A percentile compares a stretch with the other conserved stretches of the same genome.
Conservation (phyloP, 768 basidiomycete species). For the Kwoniella bestiolae region DNA sequence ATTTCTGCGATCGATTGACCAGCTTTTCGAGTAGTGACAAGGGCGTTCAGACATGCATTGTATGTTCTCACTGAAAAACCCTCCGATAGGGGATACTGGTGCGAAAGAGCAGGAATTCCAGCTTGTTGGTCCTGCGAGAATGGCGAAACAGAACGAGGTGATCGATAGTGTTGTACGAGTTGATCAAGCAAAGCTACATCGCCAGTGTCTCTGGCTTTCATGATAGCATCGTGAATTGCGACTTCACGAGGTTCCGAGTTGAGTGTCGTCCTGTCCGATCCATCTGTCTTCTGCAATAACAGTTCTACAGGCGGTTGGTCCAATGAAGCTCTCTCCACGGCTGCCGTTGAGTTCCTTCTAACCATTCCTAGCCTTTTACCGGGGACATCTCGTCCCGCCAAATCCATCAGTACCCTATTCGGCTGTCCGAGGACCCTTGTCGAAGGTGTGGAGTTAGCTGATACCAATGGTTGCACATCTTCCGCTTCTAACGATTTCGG, state of each 20-base stretch:
- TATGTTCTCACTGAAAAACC: constrained; percentile 62
- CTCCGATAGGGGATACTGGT: constrained; percentile 38
- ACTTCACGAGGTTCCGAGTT: constrained; percentile 2
- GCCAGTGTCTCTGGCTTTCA: constrained; percentile 3
- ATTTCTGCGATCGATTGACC: constrained; percentile 67
- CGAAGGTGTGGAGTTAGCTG: constrained; percentile 8
- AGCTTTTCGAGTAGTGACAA: constrained; percentile 57
- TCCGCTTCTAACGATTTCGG: constrained; percentile 5
- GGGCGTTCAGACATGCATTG: constrained; percentile 67
- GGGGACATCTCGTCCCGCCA: constrained; percentile 41
- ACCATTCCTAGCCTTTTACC: constrained; percentile 21
- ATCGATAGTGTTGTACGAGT: constrained; percentile 43
- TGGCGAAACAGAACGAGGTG: constrained; percentile 32
- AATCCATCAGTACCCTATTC: constrained; percentile 45
- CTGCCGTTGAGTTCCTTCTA: constrained; percentile 29
- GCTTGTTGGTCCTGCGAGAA: constrained; percentile 15
- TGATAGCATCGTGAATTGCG: constrained; percentile 6
- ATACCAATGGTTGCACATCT: constrained; percentile 8
- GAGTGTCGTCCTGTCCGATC: not conserved
- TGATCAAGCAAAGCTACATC: constrained; percentile 10
- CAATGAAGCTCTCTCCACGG: constrained; percentile 17
- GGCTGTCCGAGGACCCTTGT: constrained; percentile 29
- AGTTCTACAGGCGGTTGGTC: constrained; percentile 11
- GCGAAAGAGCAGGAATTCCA: constrained; percentile 23
- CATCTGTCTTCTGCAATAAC: not conserved